Conservation (phyloP, 768 basidiomycete species). For the Calocybe gangraenosa region DNA sequence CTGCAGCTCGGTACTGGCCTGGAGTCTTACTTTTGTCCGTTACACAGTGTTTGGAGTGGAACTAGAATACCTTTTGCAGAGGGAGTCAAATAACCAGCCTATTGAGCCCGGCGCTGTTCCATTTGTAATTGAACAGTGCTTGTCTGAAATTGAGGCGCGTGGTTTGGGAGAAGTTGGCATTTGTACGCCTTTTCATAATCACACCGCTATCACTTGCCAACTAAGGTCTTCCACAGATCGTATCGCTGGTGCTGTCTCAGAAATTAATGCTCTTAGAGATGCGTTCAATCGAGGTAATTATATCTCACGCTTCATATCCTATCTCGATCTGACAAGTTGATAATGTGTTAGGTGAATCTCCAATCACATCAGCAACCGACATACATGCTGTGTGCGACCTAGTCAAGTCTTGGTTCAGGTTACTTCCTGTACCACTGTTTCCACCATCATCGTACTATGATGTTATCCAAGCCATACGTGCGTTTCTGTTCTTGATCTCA, state of each 20-base stretch:
- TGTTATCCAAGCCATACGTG: constrained; percentile 71
- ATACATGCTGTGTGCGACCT: constrained; percentile 82
- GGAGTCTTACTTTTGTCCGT: constrained; percentile 7
- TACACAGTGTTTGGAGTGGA: constrained; percentile 79
- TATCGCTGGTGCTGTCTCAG: constrained; percentile 70
- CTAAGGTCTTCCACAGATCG: constrained; percentile 49
- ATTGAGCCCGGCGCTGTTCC: constrained; percentile 60
- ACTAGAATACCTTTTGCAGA: constrained; percentile 59
- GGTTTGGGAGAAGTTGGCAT: constrained; percentile 82
- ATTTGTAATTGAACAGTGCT: constrained; percentile 57
- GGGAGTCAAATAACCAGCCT: constrained; percentile 52
- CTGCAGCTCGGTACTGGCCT: not conserved
- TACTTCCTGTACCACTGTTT: constrained; percentile 77
- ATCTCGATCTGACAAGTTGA: not conserved
- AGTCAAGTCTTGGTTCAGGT: constrained; percentile 83
- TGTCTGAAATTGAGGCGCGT: constrained; percentile 68
- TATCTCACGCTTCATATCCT: not conserved
- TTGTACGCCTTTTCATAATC: constrained; percentile 45
- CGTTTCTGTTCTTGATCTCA: constrained; percentile 18
- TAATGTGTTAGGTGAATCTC: constrained; percentile 47
- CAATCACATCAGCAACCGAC: constrained; percentile 57
- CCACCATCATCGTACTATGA: constrained; percentile 63
- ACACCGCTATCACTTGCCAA: not conserved
- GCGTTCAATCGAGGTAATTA: constrained; percentile 65
- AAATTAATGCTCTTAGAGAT: constrained; percentile 67